A percentile compares a stretch with the other conserved stretches of the same genome.
Conservation (phyloP, 2,329 filamentous ascomycete species). For the Bipolaris victoriae region DNA sequence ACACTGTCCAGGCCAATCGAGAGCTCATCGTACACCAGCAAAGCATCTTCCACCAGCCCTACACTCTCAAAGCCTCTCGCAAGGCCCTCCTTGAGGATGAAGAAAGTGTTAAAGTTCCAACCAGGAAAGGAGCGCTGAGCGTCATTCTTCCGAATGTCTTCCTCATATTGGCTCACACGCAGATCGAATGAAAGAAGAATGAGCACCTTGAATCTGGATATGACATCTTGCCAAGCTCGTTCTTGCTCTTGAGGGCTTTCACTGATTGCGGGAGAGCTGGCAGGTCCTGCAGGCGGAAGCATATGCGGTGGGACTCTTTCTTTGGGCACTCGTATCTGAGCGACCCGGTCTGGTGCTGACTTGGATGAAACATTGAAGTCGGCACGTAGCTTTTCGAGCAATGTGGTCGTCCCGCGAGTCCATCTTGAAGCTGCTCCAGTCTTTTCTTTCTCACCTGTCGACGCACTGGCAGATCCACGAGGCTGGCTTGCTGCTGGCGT, state of each 20-base stretch:
- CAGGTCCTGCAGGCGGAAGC: constrained; percentile 51
- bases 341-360: constrained; percentile 74
- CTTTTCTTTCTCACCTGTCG: constrained; percentile 69
- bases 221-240: constrained; percentile 81
- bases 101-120: constrained; percentile 99
- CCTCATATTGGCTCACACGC: constrained; percentile 91
- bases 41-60: constrained; percentile 90
- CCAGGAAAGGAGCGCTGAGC: constrained; percentile 84
- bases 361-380: constrained; percentile 88
- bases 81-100: constrained; percentile 94
- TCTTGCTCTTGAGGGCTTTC: constrained; percentile 80
- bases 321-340: constrained; percentile 78
- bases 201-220: constrained; percentile 83
- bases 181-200: constrained; percentile 90
- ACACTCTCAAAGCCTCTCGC: constrained; percentile 95
- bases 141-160: constrained; percentile 95
- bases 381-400: constrained; percentile 85
- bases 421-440: constrained; percentile 71
- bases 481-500: constrained; percentile 81
- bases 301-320: constrained; percentile 54
- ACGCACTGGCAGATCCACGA: constrained; percentile 59
- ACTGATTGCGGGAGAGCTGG: constrained; percentile 40
- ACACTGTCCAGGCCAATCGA: constrained; percentile 84
- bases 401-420: constrained; percentile 77
- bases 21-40: constrained; percentile 94